Base-by-base conservation (phyloP, 768 basidiomycete genomes). In the Rhodosporidiobolus odoratus region DNA sequence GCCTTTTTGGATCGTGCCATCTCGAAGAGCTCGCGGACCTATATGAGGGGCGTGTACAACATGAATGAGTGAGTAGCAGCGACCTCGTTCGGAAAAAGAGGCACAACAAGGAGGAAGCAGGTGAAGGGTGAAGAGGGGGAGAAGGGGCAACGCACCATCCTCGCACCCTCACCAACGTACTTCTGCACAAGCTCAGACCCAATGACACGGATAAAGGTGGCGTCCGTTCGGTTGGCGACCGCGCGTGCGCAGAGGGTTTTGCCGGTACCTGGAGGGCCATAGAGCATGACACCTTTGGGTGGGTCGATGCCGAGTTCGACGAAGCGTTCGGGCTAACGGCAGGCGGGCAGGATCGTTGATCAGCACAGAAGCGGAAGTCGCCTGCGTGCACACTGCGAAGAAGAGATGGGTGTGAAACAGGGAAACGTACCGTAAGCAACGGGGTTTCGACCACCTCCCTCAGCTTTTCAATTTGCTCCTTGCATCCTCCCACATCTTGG, bases 131-230 rank as follows among this genome's bases (percentile, higher is more conserved):
- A 50, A 50, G 23, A 25, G 23, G 10, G 48, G 23, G 23, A n/a
- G 48, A 50, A n/a, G 48, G 48, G 48, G n/a, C 19, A 9, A 50
- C 48, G 88, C 25, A 99, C 94, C 96, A 98, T 97, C 68, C 96
- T 85, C 12, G 96, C 96, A 69, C 96, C 96, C 81, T 99, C 96
- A 57, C 96, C 96, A 59, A 99, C 96, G 79, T 99, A 99, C 80
- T 99, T 99, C 81, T 99, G 96, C n/a, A 99, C 96, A 23, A 99
- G 84, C 80, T 99, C 96, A 19, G 95, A 97, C 21, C 96, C 96
- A 78, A 98, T 98, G 63, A 99, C 96, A 76, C 96, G 90, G 79
- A 99, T 99, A 79, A 99, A 99, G 0, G 96, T 98, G 30, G 94
- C 95, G 80, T 98, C 96, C 62, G 96, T 98, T 61, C 96, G 86